Conservation (phyloP, 1,139 yeast species). For the Geotrichum australiense region DNA sequence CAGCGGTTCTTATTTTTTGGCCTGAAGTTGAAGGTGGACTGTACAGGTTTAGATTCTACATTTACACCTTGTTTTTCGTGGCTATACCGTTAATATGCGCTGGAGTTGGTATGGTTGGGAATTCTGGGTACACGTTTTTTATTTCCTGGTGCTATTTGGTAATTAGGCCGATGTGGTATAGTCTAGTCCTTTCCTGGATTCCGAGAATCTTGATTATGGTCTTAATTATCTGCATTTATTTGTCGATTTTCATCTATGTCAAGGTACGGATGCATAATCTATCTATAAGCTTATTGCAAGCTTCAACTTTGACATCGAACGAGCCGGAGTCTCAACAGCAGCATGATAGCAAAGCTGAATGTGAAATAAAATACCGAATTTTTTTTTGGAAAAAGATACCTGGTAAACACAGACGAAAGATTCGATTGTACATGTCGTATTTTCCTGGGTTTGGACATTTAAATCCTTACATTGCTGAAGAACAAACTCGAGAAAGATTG, state of each 20-base stretch:
- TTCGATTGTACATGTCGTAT: constrained; percentile 5
- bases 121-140: constrained; percentile 29
- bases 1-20: constrained; percentile 55
- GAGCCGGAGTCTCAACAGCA: not conserved
- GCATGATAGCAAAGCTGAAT: not conserved
- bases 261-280: constrained; percentile 15
- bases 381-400: not conserved
- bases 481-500: not conserved
- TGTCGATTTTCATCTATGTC: constrained; percentile 64
- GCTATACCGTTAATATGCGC: constrained; percentile 60
- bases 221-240: constrained; percentile 54
- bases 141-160: constrained; percentile 77
- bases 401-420: not conserved
- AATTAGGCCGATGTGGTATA: constrained; percentile 61
- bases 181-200: constrained; percentile 69
- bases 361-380: not conserved
- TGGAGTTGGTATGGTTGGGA: constrained; percentile 56
- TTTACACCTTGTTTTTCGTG: constrained; percentile 46
- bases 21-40: constrained; percentile 40
- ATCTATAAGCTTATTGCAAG: constrained; percentile 7
- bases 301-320: not conserved
- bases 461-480: constrained; percentile 9
- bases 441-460: constrained; percentile 13
- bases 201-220: constrained; percentile 64
- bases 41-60: constrained; percentile 46